These are phyloP conservation scores for Tilletia indica DNA, from an alignment of 1,284 basidiomycete genomes.

Conservation along the genomic window DNA sequence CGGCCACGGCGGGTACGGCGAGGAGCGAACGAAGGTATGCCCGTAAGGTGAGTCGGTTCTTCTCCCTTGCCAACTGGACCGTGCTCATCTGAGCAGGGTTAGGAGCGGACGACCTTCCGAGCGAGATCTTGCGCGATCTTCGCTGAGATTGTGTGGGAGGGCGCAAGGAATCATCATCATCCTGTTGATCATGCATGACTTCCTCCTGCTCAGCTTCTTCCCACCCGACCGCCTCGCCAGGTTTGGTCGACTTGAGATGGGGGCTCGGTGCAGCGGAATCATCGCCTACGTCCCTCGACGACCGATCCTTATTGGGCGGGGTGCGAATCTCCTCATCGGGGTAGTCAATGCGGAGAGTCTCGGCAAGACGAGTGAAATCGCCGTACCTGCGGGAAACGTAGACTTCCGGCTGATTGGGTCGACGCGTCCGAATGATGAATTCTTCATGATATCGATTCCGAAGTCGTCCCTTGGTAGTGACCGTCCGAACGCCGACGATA, in stretches of 20 bases:
- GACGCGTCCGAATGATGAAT: slow-evolving; percentile 85
- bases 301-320: slow-evolving; percentile 70
- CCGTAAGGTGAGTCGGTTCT: slow-evolving; percentile 89
- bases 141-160: not conserved
- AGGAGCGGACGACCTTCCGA: not conserved
- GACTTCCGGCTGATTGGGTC: slow-evolving; percentile 70
- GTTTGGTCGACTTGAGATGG: not conserved
- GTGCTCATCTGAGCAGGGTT: slow-evolving; percentile 34
- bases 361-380: slow-evolving; percentile 68
- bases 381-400: slow-evolving; percentile 91
- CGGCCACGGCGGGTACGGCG: slow-evolving; percentile 68
- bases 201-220: slow-evolving; percentile 13
- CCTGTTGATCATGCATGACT: not conserved
- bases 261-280: not conserved
- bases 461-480: slow-evolving; percentile 40
- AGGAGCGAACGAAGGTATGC: slow-evolving; percentile 84
- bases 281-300: not conserved
- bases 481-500: slow-evolving; percentile 47
- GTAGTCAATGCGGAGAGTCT: slow-evolving; percentile 42
- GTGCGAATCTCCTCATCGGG: slow-evolving; percentile 69
- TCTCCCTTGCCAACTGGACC: slow-evolving; percentile 64
- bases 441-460: slow-evolving; percentile 60
- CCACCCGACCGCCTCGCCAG: not conserved
- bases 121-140: not conserved
- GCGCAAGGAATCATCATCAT: not conserved